These are phyloP conservation scores for Evernia prunastri DNA, from an alignment of 495 filamentous ascomycete species.

Conservation along the genomic window DNA sequence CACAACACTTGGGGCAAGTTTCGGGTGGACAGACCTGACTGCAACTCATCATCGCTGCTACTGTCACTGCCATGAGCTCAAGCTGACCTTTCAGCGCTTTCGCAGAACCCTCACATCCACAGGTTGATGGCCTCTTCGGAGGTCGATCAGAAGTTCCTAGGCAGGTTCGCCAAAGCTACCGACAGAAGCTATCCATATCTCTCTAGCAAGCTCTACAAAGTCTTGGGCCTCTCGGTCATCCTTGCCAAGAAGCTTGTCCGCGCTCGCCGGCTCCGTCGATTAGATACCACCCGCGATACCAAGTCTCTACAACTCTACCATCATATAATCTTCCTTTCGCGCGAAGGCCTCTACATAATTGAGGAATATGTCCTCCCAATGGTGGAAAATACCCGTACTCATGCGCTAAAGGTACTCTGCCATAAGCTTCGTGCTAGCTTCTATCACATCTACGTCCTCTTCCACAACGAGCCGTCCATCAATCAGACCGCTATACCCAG, in stretches of 20 bases:
- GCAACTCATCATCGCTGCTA: background rate
- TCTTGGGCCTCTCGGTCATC: slow-evolving; percentile 85
- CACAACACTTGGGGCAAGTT: background rate
- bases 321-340: slow-evolving; percentile 90
- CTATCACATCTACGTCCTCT: slow-evolving; percentile 94
- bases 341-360: slow-evolving; percentile 80
- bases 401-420: slow-evolving; percentile 75
- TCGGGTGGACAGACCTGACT: background rate
- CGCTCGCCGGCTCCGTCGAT: slow-evolving; percentile 74
- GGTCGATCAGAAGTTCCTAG: slow-evolving; percentile 94
- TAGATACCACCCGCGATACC: slow-evolving; percentile 70
- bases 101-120: slow-evolving; percentile 22
- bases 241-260: slow-evolving; percentile 76
- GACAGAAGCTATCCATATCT: slow-evolving; percentile 66
- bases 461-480: slow-evolving; percentile 70
- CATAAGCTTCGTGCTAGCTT: slow-evolving; percentile 91
- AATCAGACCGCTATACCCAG: slow-evolving; percentile 40
- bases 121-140: slow-evolving; percentile 88
- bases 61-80: background rate
- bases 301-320: slow-evolving; percentile 74
- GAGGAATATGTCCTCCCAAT: slow-evolving; percentile 82
- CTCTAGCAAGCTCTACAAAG: slow-evolving; percentile 74
- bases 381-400: slow-evolving; percentile 51
- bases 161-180: slow-evolving; percentile 71
- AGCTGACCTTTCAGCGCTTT: slow-evolving; percentile 19